phyloP scores from a whole-genome alignment of 2,329 filamentous ascomycete genomes.

The Pyricularia sp. region DNA sequence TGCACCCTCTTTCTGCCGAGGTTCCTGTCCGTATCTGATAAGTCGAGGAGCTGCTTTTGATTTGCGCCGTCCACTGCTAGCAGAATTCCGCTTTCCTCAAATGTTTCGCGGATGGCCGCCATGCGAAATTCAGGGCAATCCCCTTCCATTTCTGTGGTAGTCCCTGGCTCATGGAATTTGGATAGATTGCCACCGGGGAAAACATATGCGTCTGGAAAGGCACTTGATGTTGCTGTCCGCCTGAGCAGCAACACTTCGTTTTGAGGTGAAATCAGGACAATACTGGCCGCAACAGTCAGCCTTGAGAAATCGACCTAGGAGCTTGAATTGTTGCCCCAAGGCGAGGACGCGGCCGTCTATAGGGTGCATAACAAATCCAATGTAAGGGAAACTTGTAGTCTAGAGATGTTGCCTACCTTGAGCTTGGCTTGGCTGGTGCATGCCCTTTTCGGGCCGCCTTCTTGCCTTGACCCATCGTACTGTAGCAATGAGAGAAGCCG shows the following conservation, averaged over 20 bases:
- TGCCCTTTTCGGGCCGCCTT: background rate
- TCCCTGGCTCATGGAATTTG: slow-evolving; percentile 57
- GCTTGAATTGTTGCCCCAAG: background rate
- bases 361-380: background rate
- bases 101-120: slow-evolving; percentile 79
- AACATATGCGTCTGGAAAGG: slow-evolving; percentile 86
- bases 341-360: background rate
- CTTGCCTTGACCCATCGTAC: background rate
- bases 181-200: slow-evolving; percentile 87
- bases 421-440: background rate
- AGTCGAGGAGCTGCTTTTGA: slow-evolving; percentile 36
- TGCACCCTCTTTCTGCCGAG: slow-evolving; percentile 58
- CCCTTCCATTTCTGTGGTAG: slow-evolving; percentile 44
- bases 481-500: background rate
- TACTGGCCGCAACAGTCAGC: slow-evolving; percentile 31
- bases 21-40: slow-evolving; percentile 48
- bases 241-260: slow-evolving; percentile 85
- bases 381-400: background rate
- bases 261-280: slow-evolving; percentile 70
- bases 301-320: background rate
- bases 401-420: background rate
- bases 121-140: slow-evolving; percentile 66
- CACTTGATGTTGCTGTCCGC: slow-evolving; percentile 66
- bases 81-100: slow-evolving; percentile 87
- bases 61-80: slow-evolving; percentile 42